A percentile compares a stretch with the other conserved stretches of the same genome.
These are phyloP conservation scores for Phanerodontia chrysosporium DNA, from an alignment of 768 basidiomycete species.

Conservation along the genomic window DNA sequence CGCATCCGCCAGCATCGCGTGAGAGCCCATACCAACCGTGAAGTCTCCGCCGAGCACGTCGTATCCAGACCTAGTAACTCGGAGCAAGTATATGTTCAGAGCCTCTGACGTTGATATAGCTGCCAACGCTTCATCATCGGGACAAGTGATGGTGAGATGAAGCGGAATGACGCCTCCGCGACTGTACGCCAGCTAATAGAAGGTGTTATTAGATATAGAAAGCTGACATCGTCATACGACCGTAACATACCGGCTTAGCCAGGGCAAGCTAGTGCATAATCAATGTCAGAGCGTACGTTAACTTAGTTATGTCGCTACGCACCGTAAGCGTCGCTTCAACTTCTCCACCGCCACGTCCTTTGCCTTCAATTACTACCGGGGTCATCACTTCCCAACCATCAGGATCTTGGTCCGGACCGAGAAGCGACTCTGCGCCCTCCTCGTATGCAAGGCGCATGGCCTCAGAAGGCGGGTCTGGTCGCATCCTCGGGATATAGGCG, in stretches of 20 bases:
- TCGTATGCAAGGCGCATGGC: constrained; percentile 21
- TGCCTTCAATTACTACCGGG: constrained; percentile 11
- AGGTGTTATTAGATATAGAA: not conserved
- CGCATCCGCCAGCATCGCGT: not conserved
- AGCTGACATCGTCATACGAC: not conserved
- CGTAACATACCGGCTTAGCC: constrained; percentile 10
- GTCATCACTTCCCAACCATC: constrained; percentile 20
- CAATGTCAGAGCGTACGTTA: not conserved
- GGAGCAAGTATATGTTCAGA: not conserved
- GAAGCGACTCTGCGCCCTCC: constrained; percentile 10
- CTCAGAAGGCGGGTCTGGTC: constrained; percentile 17
- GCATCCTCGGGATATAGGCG: constrained; percentile 14
- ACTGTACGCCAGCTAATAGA: constrained; percentile 8
- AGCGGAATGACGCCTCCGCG: constrained; percentile 11
- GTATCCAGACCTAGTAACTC: not conserved
- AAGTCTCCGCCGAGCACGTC: not conserved
- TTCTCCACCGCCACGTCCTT: constrained; percentile 12
- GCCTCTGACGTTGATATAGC: constrained; percentile 3
- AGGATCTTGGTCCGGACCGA: constrained; percentile 20
- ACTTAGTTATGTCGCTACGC: not conserved
- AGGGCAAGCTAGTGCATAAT: constrained; percentile 5
- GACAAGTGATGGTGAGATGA: not conserved
- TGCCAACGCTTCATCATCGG: constrained; percentile 6
- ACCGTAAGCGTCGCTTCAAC: not conserved
- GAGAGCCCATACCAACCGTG: not conserved